Evolutionary conservation across 78 protist species (phyloP).

Genomic region (Mastigamoeba balamuthi): DNA sequence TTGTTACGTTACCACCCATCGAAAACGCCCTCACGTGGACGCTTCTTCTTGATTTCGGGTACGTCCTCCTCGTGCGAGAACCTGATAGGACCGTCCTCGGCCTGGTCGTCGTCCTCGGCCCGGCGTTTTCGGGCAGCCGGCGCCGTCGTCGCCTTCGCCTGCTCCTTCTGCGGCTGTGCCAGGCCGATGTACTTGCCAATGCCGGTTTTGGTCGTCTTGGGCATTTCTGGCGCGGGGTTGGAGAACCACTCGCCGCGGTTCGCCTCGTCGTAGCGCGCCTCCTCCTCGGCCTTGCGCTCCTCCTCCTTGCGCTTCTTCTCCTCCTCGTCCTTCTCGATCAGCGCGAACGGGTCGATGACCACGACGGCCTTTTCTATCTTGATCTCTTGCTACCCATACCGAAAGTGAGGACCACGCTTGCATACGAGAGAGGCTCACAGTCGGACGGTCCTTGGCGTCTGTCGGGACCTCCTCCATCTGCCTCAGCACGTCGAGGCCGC

Average conservation of each 20-base stretch:
- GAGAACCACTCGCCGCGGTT: conserved; percentile 38
- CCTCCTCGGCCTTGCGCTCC: not conserved
- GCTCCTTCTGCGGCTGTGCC: too few relatives aligned
- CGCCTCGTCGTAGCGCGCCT: not conserved
- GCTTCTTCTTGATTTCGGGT: too few relatives aligned
- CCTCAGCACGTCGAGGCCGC: conserved; percentile 48
- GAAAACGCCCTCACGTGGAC: too few relatives aligned
- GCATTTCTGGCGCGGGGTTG: conserved; percentile 17
- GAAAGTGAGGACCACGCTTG: not conserved
- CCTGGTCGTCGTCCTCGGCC: too few relatives aligned
- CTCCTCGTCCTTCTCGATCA: conserved; percentile 14
- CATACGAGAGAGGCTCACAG: not conserved
- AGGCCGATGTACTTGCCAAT: conserved; percentile 1
- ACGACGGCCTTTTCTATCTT: conserved; percentile 1
- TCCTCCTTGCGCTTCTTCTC: conserved; percentile 15
- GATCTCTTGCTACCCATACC: conserved; percentile 7
- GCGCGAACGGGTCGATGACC: conserved; percentile 35
- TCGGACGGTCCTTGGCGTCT: conserved; percentile 5
- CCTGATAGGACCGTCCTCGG: too few relatives aligned
- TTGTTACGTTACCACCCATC: too few relatives aligned
- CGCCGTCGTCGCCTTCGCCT: too few relatives aligned
- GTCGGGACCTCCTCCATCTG: conserved; percentile 33
- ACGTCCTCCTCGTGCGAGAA: too few relatives aligned
- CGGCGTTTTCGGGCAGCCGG: too few relatives aligned
- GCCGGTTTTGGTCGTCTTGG: not conserved